phyloP scores from a whole-genome alignment of 805 yeast species.

The Saccharomycopsis sp. region DNA sequence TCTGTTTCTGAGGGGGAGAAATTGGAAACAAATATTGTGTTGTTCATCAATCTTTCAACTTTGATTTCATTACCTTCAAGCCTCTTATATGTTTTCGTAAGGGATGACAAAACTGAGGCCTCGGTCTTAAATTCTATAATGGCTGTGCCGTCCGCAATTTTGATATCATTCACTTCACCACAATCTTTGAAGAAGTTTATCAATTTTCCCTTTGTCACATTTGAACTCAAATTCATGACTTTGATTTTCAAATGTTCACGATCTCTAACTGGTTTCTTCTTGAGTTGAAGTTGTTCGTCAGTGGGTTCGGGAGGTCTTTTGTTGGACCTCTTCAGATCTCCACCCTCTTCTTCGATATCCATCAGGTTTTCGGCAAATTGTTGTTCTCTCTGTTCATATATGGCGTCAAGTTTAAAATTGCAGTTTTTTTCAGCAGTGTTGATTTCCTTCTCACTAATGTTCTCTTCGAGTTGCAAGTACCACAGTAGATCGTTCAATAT shows the following conservation, averaged over 20 bases:
- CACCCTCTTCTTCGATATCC: constrained; percentile 10
- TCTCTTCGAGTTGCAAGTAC: constrained; percentile 7
- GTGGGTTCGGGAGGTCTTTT: no score
- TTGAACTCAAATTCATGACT: constrained; percentile 39
- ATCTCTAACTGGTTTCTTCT: constrained; percentile 33
- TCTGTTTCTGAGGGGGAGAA: constrained; percentile 49
- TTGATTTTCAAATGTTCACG: constrained; percentile 53
- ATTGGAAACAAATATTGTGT: constrained; percentile 66
- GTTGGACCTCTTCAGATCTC: constrained; percentile 34
- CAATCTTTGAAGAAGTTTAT: constrained; percentile 46
- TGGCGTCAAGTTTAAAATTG: constrained; percentile 6
- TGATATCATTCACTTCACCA: constrained; percentile 41
- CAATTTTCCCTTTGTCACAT: constrained; percentile 33
- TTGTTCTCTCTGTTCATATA: constrained; percentile 1
- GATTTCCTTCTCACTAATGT: neutral
- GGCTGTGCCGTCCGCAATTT: constrained; percentile 31
- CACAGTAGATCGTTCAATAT: constrained; percentile 6
- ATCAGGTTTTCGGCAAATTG: constrained; percentile 5
- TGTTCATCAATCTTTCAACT: constrained; percentile 37
- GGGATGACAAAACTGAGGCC: constrained; percentile 43
- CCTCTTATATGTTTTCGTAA: constrained; percentile 48
- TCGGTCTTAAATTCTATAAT: constrained; percentile 48
- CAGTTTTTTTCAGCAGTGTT: neutral
- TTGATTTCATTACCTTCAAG: constrained; percentile 35
- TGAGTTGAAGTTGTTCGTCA: no score